phyloP scores from a whole-genome alignment of 345 rosid genomes.

The Isatis tinctoria region DNA sequence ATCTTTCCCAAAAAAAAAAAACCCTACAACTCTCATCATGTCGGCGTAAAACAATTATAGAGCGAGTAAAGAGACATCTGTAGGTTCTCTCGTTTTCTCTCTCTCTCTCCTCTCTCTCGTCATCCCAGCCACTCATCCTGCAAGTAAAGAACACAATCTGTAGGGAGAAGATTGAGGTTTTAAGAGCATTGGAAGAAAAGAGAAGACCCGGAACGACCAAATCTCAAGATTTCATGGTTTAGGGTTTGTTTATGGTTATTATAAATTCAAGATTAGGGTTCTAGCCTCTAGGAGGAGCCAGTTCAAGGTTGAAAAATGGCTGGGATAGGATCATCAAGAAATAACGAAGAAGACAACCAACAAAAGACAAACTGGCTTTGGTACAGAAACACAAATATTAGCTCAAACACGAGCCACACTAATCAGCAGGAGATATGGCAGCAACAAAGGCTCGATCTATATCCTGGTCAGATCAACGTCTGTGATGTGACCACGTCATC shows the following conservation, averaged over 20 bases:
- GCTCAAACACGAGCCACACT: constrained; percentile 36
- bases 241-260: not conserved
- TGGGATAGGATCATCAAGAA: constrained; percentile 40
- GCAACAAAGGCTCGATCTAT: constrained; percentile 42
- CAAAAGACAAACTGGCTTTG: constrained; percentile 42
- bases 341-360: constrained; percentile 35
- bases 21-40: not conserved
- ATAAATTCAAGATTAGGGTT: constrained; percentile 2
- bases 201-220: not conserved
- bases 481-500: constrained; percentile 37
- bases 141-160: not conserved
- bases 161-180: not conserved
- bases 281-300: not conserved
- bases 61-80: not conserved
- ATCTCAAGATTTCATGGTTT: constrained; percentile 6
- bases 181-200: not conserved
- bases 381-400: constrained; percentile 36
- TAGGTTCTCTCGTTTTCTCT: not conserved
- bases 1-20: not conserved
- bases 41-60: not conserved
- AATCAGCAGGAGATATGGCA: constrained; percentile 30
- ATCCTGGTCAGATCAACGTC: constrained; percentile 32
- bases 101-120: not conserved
- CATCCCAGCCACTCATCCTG: not conserved
- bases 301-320: constrained; percentile 35